Evolutionary conservation across 208 protist genomes (phyloP), one percentile per base, ranked within the genome.

Genomic region (Trypanosomatidae sp.): DNA sequence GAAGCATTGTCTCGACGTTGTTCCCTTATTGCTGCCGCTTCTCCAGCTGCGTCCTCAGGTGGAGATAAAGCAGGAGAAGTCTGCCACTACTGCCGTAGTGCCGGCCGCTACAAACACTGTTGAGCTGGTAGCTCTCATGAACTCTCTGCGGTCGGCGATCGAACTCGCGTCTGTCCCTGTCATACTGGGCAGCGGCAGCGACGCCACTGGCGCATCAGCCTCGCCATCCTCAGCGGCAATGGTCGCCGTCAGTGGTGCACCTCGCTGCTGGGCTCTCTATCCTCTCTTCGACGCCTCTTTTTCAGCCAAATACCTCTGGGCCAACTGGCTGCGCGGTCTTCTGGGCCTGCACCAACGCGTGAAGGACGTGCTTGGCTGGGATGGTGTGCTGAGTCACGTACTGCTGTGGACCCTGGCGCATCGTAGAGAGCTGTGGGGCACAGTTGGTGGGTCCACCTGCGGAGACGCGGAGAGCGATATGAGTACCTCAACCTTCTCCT

Each of bases 1-100:
- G 15, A 88, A 89, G 72, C 87, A 89, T 46, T 81, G 82, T 39
- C 69, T 89, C 17, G 84, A 91, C 59, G 87, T 77, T 36, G 79
- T 80, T 10, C 73, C 74, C 25, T 55, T 53, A 19, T 36, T 58
- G 5, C 33, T 77, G 41, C 56, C 46, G 25, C 66, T 71, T 19
- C 33, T 77, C n/a, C 52, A 52, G 41, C 60, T 55, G 28, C 50
- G 17, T 15, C 13, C 30, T 39, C 52, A n/a, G 8, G 60, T 36
- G 41, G 59, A 36, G 4, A 55, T 22, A 25, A 22, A 25, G 22
- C 55, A 3, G 22, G n/a, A 44, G 30, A 22, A 3, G 53, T 8
- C 41, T 50, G 59, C 59, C 19, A 44, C 62, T 74, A 28, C 33
- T 25, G 22, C 41, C 13, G 28, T n/a, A 8, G 58, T 22, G 46